phyloP scores from a whole-genome alignment of 225 moss, liverwort and hornwort species.

The Polytrichum commune region DNA sequence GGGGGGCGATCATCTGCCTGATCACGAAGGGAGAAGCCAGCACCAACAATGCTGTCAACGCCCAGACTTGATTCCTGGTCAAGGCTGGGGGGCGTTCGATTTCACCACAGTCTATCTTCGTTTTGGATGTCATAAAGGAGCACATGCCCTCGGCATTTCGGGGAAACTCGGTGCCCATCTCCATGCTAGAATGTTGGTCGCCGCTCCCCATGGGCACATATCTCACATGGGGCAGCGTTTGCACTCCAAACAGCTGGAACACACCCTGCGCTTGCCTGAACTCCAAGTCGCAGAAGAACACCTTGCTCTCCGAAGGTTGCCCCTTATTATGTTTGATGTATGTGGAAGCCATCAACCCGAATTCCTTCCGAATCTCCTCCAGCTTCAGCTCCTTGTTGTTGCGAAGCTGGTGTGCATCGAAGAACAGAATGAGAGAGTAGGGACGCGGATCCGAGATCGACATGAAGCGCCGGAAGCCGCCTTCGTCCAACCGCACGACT shows the following conservation, averaged over 20 bases:
- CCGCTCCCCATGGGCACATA: slow-evolving; percentile 52
- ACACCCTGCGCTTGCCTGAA: slow-evolving; percentile 68
- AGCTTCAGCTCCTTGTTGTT: slow-evolving; percentile 61
- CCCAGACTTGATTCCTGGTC: slow-evolving; percentile 60
- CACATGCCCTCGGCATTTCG: slow-evolving; percentile 70
- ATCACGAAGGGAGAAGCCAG: slow-evolving; percentile 61
- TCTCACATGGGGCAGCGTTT: slow-evolving; percentile 64
- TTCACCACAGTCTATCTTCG: slow-evolving; percentile 52
- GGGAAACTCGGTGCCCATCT: slow-evolving; percentile 51
- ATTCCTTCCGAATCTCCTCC: slow-evolving; percentile 66
- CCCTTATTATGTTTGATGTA: slow-evolving; percentile 50
- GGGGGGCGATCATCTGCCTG: slow-evolving; percentile 34
- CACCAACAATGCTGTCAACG: slow-evolving; percentile 49
- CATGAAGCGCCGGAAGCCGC: slow-evolving; percentile 48
- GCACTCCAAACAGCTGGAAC: slow-evolving; percentile 74
- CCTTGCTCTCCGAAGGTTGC: slow-evolving; percentile 34
- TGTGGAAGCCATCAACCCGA: slow-evolving; percentile 52
- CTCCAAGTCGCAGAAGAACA: slow-evolving; percentile 78
- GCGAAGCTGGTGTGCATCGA: slow-evolving; percentile 73
- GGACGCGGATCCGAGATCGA: slow-evolving; percentile 46
- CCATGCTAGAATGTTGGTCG: slow-evolving; percentile 41
- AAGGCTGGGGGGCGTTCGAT: slow-evolving; percentile 74
- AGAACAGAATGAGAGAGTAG: slow-evolving; percentile 72
- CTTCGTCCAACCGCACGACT: slow-evolving; percentile 64
- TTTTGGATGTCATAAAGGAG: slow-evolving; percentile 59